phyloP scores from a whole-genome alignment of 2,329 filamentous ascomycete species.

The Penicillium sp. region DNA sequence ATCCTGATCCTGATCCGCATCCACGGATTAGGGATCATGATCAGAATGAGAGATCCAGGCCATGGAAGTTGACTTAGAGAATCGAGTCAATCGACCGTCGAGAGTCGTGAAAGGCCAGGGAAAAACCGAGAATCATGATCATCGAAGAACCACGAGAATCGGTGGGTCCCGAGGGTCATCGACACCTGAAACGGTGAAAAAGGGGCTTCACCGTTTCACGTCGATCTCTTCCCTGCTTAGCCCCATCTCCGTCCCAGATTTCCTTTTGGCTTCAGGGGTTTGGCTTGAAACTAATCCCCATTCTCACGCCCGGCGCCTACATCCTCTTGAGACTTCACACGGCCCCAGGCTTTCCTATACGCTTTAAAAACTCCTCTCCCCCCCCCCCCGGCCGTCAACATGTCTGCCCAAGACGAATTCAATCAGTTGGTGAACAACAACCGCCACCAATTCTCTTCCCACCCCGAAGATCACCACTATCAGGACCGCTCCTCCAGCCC shows the following conservation, averaged over 20 bases:
- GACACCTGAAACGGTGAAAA: slow-evolving; percentile 7
- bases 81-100: too few species aligned
- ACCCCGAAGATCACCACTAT: slow-evolving; percentile 44
- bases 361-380: slow-evolving; percentile 13
- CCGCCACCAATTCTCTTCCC: slow-evolving; percentile 34
- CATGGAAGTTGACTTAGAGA: too few species aligned
- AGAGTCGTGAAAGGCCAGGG: too few species aligned
- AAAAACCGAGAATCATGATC: too few species aligned
- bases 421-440: slow-evolving; percentile 42
- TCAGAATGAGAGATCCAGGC: too few species aligned
- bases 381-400: slow-evolving; percentile 28
- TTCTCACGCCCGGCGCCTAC: neutral
- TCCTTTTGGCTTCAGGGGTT: neutral
- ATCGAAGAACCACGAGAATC: slow-evolving; percentile 1
- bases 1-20: too few species aligned
- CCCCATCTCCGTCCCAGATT: slow-evolving; percentile 18
- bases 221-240: slow-evolving; percentile 26
- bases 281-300: neutral
- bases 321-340: neutral
- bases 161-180: slow-evolving; percentile 6
- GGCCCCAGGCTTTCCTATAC: neutral
- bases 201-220: slow-evolving; percentile 20
- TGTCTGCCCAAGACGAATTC: slow-evolving; percentile 50
- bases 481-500: slow-evolving; percentile 21
- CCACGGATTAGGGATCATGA: too few species aligned